A percentile compares a stretch with the other conserved stretches of the same genome.
These are phyloP conservation scores for Talaromyces wortmannii DNA, from an alignment of 495 filamentous ascomycete genomes.

Conservation along the genomic window DNA sequence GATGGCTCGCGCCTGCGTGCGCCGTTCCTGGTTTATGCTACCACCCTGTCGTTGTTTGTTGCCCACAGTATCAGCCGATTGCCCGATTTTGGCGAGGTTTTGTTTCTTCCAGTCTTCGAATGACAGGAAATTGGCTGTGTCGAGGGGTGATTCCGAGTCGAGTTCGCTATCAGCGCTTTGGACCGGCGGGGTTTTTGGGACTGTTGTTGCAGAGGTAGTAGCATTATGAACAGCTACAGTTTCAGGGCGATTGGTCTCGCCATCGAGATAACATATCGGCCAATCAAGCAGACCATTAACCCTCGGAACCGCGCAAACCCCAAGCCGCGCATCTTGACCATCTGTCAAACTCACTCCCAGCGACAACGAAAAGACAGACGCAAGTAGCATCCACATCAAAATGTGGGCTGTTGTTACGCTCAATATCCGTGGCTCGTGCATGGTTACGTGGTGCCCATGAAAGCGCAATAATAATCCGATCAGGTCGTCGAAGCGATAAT, in stretches of 20 bases:
- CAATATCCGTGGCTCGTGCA: too few relatives aligned
- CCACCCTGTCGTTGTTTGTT: slow-evolving; percentile 23
- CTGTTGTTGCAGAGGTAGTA: background rate
- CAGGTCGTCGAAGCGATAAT: too few relatives aligned
- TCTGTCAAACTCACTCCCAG: background rate
- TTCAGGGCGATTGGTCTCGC: background rate
- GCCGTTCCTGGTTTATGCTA: slow-evolving; percentile 30
- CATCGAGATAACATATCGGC: slow-evolving; percentile 1
- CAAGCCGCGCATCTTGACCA: background rate
- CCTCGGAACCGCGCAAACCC: background rate
- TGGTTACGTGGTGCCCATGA: too few relatives aligned
- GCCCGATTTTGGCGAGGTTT: slow-evolving; percentile 80
- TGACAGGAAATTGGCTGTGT: slow-evolving; percentile 83
- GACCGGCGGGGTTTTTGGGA: background rate
- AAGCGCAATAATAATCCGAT: too few relatives aligned
- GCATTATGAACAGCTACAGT: background rate
- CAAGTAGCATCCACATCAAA: slow-evolving; percentile 4
- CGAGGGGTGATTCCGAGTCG: slow-evolving; percentile 64
- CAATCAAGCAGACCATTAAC: background rate
- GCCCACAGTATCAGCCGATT: slow-evolving; percentile 70
- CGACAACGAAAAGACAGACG: background rate
- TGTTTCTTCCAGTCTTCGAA: slow-evolving; percentile 98
- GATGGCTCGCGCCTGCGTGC: slow-evolving; percentile 44
- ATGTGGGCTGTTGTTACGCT: background rate
- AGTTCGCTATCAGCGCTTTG: slow-evolving; percentile 7